Base-by-base conservation (phyloP, 495 filamentous ascomycete genomes). In the Hypoxylon subgilvum region DNA sequence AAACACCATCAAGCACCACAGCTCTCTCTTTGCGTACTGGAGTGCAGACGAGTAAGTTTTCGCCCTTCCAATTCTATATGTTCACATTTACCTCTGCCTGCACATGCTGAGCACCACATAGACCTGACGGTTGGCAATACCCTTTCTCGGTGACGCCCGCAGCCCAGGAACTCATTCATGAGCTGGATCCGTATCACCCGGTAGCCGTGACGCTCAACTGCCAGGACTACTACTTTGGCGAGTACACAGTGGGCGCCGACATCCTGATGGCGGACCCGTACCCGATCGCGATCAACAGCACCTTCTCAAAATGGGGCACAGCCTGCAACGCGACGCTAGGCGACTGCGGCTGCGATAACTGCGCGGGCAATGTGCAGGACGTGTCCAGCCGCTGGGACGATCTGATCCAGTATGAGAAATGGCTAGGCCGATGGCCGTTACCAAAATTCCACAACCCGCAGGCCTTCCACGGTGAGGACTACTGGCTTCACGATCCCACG, bases 261-360 rank as follows among this genome's bases (percentile, higher is more conserved):
- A 85, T 89, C 55, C 69, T 90, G 35, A 82, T 89, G 70, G 76
- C 78, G 10, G 86, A 89, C 60, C 77, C 81, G 0, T 90, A 91
- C 63, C 86, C 87, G 0, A 78, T 89, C 52, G 82, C 76, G 3
- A 80, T 82, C 41, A 87, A 88, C 61, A 66, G 70, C 2, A 76
- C 74, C 12, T 76, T 58, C 13, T 79, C 77, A 12, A 79, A 77
- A 27, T 77, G 81, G 79, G 63, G 68, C 27, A 86, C 82, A 0
- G 65, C 67, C 0, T 88, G 85, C 66, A 90, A 89, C 57, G 40
- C 70, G 0, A 89, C 87, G 0, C 84, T 88, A 31, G 88, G 88
- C 36, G 83, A 85, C 69, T 89, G 87, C 66, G 87, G 86, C 22
- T 90, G 88, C 69, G 87, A 91, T 62, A 82, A 86, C 66, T 91